Conservation (phyloP, 2,329 filamentous ascomycete genomes). For the Diaporthe sp. region DNA sequence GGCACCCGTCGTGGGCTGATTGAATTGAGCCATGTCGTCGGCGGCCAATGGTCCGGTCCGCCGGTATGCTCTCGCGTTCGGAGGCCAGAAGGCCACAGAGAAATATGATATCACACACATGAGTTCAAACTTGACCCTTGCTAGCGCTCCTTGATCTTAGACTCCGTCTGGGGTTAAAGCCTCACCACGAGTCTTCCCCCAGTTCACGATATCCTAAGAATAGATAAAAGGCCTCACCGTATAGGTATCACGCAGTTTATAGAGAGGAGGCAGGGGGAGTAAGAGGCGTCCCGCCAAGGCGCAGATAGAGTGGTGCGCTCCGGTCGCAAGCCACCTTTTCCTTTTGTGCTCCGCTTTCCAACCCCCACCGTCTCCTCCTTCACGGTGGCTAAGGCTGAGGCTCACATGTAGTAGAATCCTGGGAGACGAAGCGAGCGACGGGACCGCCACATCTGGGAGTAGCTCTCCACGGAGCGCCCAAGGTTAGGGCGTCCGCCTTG, state of each 20-base stretch:
- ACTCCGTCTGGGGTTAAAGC: background rate
- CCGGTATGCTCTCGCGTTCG: background rate
- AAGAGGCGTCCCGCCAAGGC: background rate
- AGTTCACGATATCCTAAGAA: constrained; percentile 29
- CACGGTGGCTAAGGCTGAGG: constrained; percentile 22
- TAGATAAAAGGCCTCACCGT: constrained; percentile 24
- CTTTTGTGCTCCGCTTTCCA: background rate
- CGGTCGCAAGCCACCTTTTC: constrained; percentile 3
- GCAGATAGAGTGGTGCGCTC: background rate
- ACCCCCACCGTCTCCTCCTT: background rate
- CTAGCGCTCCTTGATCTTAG: constrained; percentile 3
- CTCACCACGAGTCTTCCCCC: background rate
- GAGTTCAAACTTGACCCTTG: background rate
- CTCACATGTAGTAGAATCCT: constrained; percentile 23
- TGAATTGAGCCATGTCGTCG: background rate
- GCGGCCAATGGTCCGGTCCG: background rate
- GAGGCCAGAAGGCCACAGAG: background rate
- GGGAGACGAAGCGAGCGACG: background rate
- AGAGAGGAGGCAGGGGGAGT: background rate
- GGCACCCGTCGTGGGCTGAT: background rate
- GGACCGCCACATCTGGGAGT: background rate
- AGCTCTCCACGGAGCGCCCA: background rate
- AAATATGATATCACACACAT: constrained; percentile 2
- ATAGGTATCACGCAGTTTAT: background rate
- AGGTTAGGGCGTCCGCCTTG: background rate